These are phyloP conservation scores for Solanum hybrid DNA, from an alignment of 305 asterid genomes.

Conservation along the genomic window DNA sequence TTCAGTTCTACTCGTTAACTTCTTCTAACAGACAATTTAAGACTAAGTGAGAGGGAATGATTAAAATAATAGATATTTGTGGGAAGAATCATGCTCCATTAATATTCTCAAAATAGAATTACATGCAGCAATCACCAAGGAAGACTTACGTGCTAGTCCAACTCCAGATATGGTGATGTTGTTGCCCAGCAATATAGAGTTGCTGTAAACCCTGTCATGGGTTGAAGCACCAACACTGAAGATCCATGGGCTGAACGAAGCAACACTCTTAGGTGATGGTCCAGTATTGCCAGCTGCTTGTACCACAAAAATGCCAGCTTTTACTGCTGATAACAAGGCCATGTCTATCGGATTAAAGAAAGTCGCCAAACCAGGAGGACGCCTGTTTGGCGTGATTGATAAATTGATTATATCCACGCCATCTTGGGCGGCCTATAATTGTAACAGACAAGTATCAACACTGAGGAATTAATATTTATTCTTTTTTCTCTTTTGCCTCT, in stretches of 20 bases:
- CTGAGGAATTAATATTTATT: background rate
- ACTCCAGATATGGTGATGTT: constrained; percentile 78
- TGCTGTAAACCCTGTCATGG: constrained; percentile 71
- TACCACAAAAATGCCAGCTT: constrained; percentile 77
- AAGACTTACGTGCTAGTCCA: constrained; percentile 90
- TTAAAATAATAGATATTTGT: background rate
- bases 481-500: background rate
- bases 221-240: constrained; percentile 92
- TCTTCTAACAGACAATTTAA: background rate
- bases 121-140: background rate
- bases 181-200: constrained; percentile 84
- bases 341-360: constrained; percentile 96
- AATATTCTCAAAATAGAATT: background rate
- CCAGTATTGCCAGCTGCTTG: constrained; percentile 99
- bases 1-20: background rate
- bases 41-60: background rate
- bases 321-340: constrained; percentile 89
- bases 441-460: background rate
- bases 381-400: constrained; percentile 95
- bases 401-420: constrained; percentile 91
- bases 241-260: constrained; percentile 97
- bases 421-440: constrained; percentile 85
- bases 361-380: constrained; percentile 93
- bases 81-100: background rate
- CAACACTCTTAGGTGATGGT: constrained; percentile 82